Evolutionary conservation across 192 early-diverging fungal species (phyloP).

Genomic region (Dissophora globulifera): DNA sequence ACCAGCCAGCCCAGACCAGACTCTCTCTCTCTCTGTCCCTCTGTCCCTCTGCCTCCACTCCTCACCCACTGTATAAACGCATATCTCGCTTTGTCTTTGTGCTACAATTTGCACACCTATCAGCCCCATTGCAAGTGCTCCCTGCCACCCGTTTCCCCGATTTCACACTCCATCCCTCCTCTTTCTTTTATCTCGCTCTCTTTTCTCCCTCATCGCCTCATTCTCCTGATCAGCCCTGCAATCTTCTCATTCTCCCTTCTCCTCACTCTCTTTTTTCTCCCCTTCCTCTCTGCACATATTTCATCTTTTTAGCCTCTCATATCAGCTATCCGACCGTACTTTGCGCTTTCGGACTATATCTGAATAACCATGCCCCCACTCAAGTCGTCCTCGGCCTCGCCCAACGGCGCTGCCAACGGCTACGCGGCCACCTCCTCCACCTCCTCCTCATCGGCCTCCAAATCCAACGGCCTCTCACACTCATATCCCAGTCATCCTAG

Average conservation of each 20-base stretch:
- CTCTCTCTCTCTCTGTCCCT: too few relatives aligned
- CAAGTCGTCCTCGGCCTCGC: neutral
- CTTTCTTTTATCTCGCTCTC: slow-evolving; percentile 2
- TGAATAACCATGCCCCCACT: neutral
- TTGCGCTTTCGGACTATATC: too few relatives aligned
- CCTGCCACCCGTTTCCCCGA: neutral
- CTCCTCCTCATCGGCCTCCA: neutral
- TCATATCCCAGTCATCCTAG: neutral
- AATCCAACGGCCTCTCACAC: neutral
- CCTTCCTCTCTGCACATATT: neutral
- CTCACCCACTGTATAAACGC: too few relatives aligned
- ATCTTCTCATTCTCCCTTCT: too few relatives aligned
- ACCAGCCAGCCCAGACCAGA: too few relatives aligned
- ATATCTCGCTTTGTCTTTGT: too few relatives aligned
- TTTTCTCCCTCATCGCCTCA: neutral
- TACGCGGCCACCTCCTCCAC: neutral
- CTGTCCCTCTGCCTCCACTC: too few relatives aligned
- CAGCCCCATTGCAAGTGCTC: neutral
- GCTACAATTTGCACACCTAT: too few relatives aligned
- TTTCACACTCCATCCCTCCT: neutral
- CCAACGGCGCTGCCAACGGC: neutral
- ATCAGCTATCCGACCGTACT: neutral
- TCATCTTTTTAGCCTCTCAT: neutral
- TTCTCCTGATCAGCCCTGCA: too few relatives aligned
- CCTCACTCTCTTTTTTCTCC: too few relatives aligned